Evolutionary conservation across 441 rosid genomes (phyloP).

Genomic region (Populus hybrid): DNA sequence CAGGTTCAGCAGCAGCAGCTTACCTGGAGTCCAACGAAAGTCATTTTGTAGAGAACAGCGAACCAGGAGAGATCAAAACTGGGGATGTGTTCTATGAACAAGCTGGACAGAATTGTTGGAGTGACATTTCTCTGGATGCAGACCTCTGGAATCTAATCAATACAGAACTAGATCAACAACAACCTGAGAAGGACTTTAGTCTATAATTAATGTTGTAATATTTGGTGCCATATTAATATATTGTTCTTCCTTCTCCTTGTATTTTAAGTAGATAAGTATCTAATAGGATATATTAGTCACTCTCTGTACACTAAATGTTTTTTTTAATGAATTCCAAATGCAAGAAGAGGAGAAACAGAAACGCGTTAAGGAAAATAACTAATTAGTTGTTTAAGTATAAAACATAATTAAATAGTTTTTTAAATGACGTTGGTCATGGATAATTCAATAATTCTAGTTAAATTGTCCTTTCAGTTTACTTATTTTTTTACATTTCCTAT

Average conservation of each 20-base stretch:
- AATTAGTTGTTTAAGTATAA: too few species aligned
- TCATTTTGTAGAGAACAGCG: neutral
- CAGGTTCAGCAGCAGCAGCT: neutral
- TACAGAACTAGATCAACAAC: neutral
- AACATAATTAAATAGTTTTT: neutral
- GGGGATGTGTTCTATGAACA: neutral
- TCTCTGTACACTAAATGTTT: too few species aligned
- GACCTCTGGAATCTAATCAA: neutral
- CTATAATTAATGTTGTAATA: too few species aligned
- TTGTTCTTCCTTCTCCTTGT: too few species aligned
- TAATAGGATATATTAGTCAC: too few species aligned
- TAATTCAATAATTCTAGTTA: neutral
- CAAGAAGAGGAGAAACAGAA: too few species aligned
- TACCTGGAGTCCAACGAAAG: neutral
- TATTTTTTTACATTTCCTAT: too few species aligned
- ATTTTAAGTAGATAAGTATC: too few species aligned
- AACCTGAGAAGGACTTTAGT: neutral
- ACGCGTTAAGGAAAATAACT: too few species aligned
- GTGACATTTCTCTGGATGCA: neutral
- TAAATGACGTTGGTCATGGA: neutral
- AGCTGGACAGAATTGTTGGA: neutral
- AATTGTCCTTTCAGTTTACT: too few species aligned
- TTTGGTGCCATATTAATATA: neutral
- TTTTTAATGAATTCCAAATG: too few species aligned
- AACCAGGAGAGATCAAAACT: neutral